These are phyloP conservation scores for Macrolepiota albuminosa DNA, from an alignment of 768 basidiomycete species.

Conservation along the genomic window DNA sequence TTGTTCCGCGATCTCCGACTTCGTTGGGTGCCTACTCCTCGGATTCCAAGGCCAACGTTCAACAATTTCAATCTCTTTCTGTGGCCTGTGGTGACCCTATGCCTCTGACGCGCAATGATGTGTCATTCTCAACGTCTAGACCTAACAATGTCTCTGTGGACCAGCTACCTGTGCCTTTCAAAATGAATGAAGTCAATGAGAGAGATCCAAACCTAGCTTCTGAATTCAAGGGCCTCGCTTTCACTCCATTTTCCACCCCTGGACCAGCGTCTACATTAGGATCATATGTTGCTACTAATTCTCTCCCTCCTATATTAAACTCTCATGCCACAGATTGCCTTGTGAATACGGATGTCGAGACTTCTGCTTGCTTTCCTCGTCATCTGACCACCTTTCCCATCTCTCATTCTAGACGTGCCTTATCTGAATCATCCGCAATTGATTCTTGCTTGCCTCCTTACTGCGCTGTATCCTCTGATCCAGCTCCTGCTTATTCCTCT, in stretches of 20 bases:
- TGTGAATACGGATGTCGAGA: not conserved
- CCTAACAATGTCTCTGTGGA: not conserved
- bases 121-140: not conserved
- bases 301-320: not conserved
- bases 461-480: slow-evolving; percentile 9
- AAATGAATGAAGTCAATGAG: not conserved
- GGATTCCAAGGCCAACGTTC: not conserved
- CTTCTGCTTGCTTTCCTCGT: not conserved
- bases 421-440: not conserved
- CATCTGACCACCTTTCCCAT: not conserved
- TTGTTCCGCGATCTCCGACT: not conserved
- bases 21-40: not conserved
- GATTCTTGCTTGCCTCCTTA: slow-evolving; percentile 12
- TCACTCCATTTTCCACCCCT: slow-evolving; percentile 18
- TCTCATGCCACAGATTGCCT: not conserved
- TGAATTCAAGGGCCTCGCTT: slow-evolving; percentile 1
- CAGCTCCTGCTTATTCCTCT: slow-evolving; percentile 16
- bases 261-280: slow-evolving; percentile 12
- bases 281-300: not conserved
- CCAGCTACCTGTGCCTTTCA: not conserved
- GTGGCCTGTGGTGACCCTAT: not conserved
- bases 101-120: not conserved
- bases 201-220: not conserved
- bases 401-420: not conserved
- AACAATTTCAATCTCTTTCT: not conserved